A percentile compares a stretch with the other conserved stretches of the same genome.
phyloP scores from a whole-genome alignment of 805 yeast species.

The Yamadazyma paraphyllophila region DNA sequence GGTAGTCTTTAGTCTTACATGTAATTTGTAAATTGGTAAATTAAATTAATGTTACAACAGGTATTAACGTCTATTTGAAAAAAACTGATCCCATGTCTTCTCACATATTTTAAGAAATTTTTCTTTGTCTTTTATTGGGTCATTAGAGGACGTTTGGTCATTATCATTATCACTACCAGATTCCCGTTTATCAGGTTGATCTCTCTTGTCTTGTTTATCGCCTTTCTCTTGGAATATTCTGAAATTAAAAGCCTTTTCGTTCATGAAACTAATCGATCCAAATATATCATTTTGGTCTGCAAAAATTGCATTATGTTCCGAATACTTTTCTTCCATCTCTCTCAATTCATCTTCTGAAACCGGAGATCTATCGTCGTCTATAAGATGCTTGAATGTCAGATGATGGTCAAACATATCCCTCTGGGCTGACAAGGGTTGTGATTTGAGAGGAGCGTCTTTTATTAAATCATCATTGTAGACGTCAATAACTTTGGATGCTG shows the following conservation, averaged over 20 bases:
- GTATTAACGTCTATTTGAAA: conserved; percentile 13
- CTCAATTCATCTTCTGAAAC: conserved; percentile 29
- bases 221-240: conserved; percentile 23
- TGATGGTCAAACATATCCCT: conserved; percentile 32
- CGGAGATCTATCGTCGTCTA: conserved; percentile 26
- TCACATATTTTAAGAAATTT: conserved; percentile 43
- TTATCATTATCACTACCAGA: neutral
- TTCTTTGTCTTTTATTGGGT: conserved; percentile 25
- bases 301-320: conserved; percentile 8
- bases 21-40: neutral
- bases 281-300: conserved; percentile 24
- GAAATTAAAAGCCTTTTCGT: conserved; percentile 34
- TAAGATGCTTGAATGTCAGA: conserved; percentile 2
- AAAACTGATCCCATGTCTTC: conserved; percentile 43
- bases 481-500: conserved; percentile 37
- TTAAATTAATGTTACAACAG: conserved; percentile 1
- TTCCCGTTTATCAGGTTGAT: conserved; percentile 1
- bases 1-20: too few relatives aligned
- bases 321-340: conserved; percentile 31
- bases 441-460: conserved; percentile 46
- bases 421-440: conserved; percentile 54
- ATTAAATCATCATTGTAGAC: conserved; percentile 47
- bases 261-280: conserved; percentile 37
- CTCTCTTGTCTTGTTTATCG: neutral
- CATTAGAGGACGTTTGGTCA: neutral